These are phyloP conservation scores for Pseudogymnoascus sp. DNA, from an alignment of 2,329 filamentous ascomycete species.

Conservation along the genomic window DNA sequence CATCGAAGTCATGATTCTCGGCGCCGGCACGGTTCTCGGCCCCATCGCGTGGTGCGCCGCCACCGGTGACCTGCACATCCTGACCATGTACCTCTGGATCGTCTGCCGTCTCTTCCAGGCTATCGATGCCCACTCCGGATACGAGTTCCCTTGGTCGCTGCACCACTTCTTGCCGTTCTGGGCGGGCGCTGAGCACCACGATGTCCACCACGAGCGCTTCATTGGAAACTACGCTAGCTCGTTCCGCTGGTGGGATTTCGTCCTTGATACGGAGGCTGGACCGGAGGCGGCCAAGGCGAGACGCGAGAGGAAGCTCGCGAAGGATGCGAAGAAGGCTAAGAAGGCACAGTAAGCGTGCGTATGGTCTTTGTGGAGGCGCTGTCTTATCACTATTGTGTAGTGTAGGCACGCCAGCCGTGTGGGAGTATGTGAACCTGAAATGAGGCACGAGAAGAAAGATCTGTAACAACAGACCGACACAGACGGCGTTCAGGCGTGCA, in stretches of 20 bases:
- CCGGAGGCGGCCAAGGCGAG: conserved; percentile 78
- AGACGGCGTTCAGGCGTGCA: conserved; percentile 4
- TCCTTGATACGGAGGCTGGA: conserved; percentile 87
- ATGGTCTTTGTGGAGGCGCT: background rate
- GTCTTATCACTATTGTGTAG: too few species aligned
- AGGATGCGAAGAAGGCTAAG: conserved; percentile 60
- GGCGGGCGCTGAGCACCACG: conserved; percentile 95
- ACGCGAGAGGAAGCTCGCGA: conserved; percentile 63
- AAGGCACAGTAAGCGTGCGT: conserved; percentile 19
- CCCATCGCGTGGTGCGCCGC: conserved; percentile 78
- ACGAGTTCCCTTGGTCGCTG: conserved; percentile 96
- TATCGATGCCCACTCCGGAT: conserved; percentile 94
- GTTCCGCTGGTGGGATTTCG: conserved; percentile 98
- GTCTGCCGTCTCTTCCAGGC: conserved; percentile 88
- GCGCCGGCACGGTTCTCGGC: conserved; percentile 71
- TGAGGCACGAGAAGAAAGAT: background rate
- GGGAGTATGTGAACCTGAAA: background rate
- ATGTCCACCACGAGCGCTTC: conserved; percentile 96
- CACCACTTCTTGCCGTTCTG: conserved; percentile 96
- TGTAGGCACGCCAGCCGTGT: too few species aligned
- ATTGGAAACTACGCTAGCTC: conserved; percentile 96
- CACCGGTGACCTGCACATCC: conserved; percentile 80
- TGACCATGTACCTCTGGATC: conserved; percentile 99
- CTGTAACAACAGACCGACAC: background rate
- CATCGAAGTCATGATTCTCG: conserved; percentile 92